These are phyloP conservation scores for Neltuma alba DNA, from an alignment of 306 rosid genomes.

Conservation along the genomic window DNA sequence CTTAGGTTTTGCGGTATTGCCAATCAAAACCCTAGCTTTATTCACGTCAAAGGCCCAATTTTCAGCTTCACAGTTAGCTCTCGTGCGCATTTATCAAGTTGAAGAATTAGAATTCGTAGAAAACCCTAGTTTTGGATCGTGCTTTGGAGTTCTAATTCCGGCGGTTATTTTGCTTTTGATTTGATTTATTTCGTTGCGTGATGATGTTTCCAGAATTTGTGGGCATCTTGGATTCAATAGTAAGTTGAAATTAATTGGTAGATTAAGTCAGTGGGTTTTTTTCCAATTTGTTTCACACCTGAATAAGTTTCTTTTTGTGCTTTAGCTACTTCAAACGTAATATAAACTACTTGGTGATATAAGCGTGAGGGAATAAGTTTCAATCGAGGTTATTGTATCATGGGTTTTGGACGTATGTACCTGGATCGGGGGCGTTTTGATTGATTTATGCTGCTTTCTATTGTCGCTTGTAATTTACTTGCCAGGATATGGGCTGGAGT, in stretches of 20 bases:
- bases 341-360: slow-evolving; percentile 36
- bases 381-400: slow-evolving; percentile 9
- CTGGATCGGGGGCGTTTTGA: slow-evolving; percentile 29
- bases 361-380: slow-evolving; percentile 12
- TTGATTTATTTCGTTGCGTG: slow-evolving; percentile 40
- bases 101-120: slow-evolving; percentile 40
- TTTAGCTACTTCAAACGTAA: slow-evolving; percentile 31
- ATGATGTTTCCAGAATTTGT: slow-evolving; percentile 20
- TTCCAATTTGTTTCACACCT: slow-evolving; percentile 2
- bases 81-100: slow-evolving; percentile 24
- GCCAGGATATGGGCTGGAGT: slow-evolving; percentile 13
- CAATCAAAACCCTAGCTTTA: slow-evolving; percentile 60
- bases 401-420: slow-evolving; percentile 6
- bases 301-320: slow-evolving; percentile 21
- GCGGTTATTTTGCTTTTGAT: slow-evolving; percentile 42
- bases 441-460: not conserved
- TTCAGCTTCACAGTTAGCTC: slow-evolving; percentile 36
- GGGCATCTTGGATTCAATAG: slow-evolving; percentile 39
- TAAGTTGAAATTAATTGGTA: slow-evolving; percentile 32
- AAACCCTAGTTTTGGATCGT: slow-evolving; percentile 68
- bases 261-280: slow-evolving; percentile 36
- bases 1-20: slow-evolving; percentile 34
- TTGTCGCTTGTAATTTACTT: slow-evolving; percentile 7
- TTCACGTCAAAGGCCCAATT: slow-evolving; percentile 41
- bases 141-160: slow-evolving; percentile 34